phyloP scores from a whole-genome alignment of 192 early-diverging fungal species.

The Diversispora eburnea region DNA sequence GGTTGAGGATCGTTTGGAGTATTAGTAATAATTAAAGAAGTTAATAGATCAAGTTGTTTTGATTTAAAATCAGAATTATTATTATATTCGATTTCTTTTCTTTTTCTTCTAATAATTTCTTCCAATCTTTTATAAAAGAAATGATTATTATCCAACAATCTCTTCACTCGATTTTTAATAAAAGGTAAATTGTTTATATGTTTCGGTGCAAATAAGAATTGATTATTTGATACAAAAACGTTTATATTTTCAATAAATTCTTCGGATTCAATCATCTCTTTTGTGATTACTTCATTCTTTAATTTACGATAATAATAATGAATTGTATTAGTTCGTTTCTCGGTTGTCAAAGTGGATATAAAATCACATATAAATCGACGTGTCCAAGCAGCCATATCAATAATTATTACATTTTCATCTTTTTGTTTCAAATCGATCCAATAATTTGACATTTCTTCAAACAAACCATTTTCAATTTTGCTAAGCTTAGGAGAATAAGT shows the following conservation, averaged over 20 bases:
- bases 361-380: constrained; percentile 18
- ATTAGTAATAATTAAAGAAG: constrained; percentile 21
- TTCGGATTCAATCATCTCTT: constrained; percentile 12
- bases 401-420: background rate
- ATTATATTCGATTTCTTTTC: constrained; percentile 13
- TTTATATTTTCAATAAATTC: constrained; percentile 7
- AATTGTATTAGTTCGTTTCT: background rate
- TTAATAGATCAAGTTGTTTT: background rate
- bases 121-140: background rate
- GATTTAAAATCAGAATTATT: background rate
- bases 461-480: background rate
- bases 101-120: constrained; percentile 7
- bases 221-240: constrained; percentile 6
- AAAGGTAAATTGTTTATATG: constrained; percentile 9
- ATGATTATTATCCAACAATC: background rate
- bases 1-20: constrained; percentile 11
- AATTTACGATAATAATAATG: constrained; percentile 13
- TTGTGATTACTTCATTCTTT: constrained; percentile 6
- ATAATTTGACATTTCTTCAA: constrained; percentile 23
- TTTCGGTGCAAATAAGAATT: constrained; percentile 5
- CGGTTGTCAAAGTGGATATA: constrained; percentile 8
- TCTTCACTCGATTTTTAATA: background rate
- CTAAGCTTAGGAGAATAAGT: background rate
- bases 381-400: constrained; percentile 12
- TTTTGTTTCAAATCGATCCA: background rate